Conservation (phyloP, 768 basidiomycete genomes). For the Mycena chlorophos region DNA sequence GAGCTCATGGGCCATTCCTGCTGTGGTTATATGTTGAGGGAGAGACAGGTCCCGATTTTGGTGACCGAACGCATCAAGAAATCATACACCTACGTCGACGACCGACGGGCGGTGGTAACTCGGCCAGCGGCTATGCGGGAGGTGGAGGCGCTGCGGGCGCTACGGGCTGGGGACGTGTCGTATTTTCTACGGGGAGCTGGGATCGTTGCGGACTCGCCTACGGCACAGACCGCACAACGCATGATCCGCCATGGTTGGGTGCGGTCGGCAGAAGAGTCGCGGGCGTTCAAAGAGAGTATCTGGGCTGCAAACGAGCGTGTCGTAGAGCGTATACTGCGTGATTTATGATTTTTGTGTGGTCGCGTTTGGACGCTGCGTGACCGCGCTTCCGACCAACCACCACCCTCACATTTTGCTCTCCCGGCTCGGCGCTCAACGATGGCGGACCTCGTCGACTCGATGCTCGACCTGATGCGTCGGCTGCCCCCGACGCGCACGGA, state of each 20-base stretch:
- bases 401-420: not conserved
- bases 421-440: conserved; percentile 38
- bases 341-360: conserved; percentile 22
- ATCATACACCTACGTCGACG: conserved; percentile 40
- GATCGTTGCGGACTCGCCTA: conserved; percentile 14
- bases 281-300: conserved; percentile 31
- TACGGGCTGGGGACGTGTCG: conserved; percentile 34
- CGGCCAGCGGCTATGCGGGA: conserved; percentile 43
- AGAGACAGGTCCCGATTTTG: conserved; percentile 38
- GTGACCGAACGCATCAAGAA: conserved; percentile 39
- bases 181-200: conserved; percentile 24
- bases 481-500: conserved; percentile 90
- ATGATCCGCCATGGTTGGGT: conserved; percentile 37
- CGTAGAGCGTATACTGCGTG: conserved; percentile 31
- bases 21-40: not conserved
- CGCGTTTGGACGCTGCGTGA: not conserved
- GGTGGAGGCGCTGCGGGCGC: conserved; percentile 37
- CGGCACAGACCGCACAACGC: conserved; percentile 24
- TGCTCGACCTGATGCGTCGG: conserved; percentile 94
- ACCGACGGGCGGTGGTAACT: conserved; percentile 36
- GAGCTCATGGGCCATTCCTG: conserved; percentile 2
- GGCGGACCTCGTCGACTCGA: conserved; percentile 83
- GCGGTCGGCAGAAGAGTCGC: conserved; percentile 26
- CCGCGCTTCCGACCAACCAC: not conserved
- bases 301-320: conserved; percentile 34